Base-by-base conservation (phyloP, 2,329 filamentous ascomycete genomes). In the Cercospora sp. region DNA sequence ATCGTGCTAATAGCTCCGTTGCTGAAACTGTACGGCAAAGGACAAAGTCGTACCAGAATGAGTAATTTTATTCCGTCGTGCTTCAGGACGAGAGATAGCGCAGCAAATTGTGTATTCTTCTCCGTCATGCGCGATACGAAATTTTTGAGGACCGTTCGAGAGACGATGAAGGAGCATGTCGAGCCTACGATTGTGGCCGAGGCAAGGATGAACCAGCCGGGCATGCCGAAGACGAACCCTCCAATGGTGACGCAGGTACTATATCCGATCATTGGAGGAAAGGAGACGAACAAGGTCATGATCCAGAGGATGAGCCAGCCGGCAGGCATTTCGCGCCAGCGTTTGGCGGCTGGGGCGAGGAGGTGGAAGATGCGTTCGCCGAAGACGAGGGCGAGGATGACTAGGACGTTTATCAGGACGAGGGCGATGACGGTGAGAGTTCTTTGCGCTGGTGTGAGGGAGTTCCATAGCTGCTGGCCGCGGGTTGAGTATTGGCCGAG, bases 1-100 rank as follows among this genome's bases (percentile, higher is more conserved):
- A 99, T 94, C 1, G 95, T 98, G 31, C 93, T 93, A 65, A 99
- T 88, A 69, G 97, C 97, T 61, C 93, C 95, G 78, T 99, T 99
- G 77, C 91, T 94, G 73, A 98, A 83, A 63, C 91, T 95, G 79
- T 97, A 99, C 13, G 95, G 95, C 68, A 99, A 79, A 1, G 95
- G 95, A 76, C 94, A 98, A 71, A 98, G 86, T 31, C 95, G 88
- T 74, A 99, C 95, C 86, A 95, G 96, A 70, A 92, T 90, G 57
- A 99, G 85, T 64, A 98, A 89, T 75, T 93, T 91, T 62, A 99
- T 80, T 0, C 95, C 95, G 76, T 99, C 95, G 76, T 92, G 90
- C 72, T 97, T 93, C 69, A 99, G 84, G 7, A 95, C 95, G 75
- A 97, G 86, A 23, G 91, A 88, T 28, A 99, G 86, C 4, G 95